phyloP scores from a whole-genome alignment of 2,329 filamentous ascomycete species.

The Xylariaceae sp. region DNA sequence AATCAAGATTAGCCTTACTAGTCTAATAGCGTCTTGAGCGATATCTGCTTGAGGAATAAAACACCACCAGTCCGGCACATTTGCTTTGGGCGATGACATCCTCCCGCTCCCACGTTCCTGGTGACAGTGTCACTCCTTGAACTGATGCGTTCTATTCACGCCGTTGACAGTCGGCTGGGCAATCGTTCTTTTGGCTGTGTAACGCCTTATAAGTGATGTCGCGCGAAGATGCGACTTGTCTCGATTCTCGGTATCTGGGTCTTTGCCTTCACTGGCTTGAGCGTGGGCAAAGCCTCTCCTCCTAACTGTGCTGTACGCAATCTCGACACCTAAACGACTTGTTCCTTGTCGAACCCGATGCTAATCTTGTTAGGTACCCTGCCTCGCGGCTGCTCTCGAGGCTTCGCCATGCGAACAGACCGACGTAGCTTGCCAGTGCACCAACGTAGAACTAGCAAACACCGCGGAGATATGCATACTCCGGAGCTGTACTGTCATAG shows the following conservation, averaged over 20 bases:
- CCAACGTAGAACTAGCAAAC: constrained; percentile 2
- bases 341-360: neutral
- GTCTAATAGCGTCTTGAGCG: neutral
- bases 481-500: constrained; percentile 8
- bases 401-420: constrained; percentile 11
- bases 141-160: neutral
- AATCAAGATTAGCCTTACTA: neutral
- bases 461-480: constrained; percentile 9
- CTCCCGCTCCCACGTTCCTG: neutral
- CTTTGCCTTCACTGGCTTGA: neutral
- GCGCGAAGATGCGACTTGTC: neutral
- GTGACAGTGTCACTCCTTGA: neutral
- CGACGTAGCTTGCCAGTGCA: constrained; percentile 17
- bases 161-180: neutral
- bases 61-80: neutral
- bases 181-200: neutral
- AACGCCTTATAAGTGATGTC: neutral
- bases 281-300: neutral
- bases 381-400: constrained; percentile 10
- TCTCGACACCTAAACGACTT: neutral
- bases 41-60: neutral
- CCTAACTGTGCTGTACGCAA: constrained; percentile 6
- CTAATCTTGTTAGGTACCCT: constrained; percentile 8
- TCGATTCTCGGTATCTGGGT: neutral
- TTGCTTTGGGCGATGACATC: neutral